phyloP scores from a whole-genome alignment of 441 rosid genomes.

The Pelargonium fulgidum region DNA sequence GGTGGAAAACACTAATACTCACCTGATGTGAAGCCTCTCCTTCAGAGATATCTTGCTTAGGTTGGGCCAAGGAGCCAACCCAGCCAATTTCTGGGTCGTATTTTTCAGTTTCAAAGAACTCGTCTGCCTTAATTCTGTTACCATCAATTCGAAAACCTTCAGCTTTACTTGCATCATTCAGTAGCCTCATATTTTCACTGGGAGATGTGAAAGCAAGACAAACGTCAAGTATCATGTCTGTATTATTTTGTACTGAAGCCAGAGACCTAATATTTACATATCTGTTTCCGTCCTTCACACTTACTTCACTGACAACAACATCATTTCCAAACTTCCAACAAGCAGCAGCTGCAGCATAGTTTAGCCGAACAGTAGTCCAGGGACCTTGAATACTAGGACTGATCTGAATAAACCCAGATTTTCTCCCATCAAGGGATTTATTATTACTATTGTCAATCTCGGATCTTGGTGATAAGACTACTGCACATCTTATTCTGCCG shows the following conservation, averaged over 20 bases:
- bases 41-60: constrained; percentile 22
- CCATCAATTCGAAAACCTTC: constrained; percentile 29
- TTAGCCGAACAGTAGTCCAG: constrained; percentile 89
- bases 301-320: constrained; percentile 95
- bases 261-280: constrained; percentile 84
- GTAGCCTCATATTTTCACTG: constrained; percentile 20
- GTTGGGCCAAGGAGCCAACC: constrained; percentile 36
- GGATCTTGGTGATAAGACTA: constrained; percentile 49
- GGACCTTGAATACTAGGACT: constrained; percentile 93
- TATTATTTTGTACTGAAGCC: constrained; percentile 64
- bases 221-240: constrained; percentile 64
- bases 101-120: constrained; percentile 49
- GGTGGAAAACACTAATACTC: constrained; percentile 1
- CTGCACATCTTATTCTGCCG: constrained; percentile 72
- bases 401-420: constrained; percentile 84
- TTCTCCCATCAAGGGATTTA: constrained; percentile 32
- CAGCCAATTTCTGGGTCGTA: constrained; percentile 46
- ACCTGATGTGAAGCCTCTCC: constrained; percentile 34
- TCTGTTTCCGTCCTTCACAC: constrained; percentile 73
- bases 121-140: constrained; percentile 34
- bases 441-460: constrained; percentile 43
- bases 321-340: constrained; percentile 92
- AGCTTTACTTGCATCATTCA: constrained; percentile 24
- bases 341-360: constrained; percentile 96
- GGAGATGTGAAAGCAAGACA: constrained; percentile 53